Evolutionary conservation across 2,329 filamentous ascomycete species (phyloP).

Genomic region (Rosellinia necatrix): DNA sequence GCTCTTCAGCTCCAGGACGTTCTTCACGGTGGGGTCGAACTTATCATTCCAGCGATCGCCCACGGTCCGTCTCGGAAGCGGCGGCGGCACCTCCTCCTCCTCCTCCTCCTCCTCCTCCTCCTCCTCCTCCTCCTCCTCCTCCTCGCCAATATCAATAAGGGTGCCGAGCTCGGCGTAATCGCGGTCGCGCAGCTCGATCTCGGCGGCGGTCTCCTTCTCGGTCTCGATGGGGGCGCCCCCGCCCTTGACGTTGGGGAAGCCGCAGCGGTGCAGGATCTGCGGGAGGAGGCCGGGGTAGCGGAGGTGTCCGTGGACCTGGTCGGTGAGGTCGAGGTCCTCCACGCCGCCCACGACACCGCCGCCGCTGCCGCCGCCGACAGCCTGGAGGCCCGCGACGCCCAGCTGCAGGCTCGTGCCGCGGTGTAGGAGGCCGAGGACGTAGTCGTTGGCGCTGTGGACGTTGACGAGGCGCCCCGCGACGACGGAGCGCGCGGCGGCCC

Average conservation of each 20-base stretch:
- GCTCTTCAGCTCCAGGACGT: conserved; percentile 34
- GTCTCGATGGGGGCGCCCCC: conserved; percentile 53
- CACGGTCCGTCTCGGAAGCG: conserved; percentile 27
- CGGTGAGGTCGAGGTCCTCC: conserved; percentile 58
- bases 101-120: conserved; percentile 32
- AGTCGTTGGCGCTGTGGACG: conserved; percentile 85
- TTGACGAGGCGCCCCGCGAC: conserved; percentile 85
- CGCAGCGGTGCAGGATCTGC: conserved; percentile 57
- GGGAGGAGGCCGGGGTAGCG: conserved; percentile 56
- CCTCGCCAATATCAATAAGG: conserved; percentile 50
- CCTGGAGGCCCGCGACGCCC: conserved; percentile 82
- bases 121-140: not conserved
- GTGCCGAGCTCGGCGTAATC: conserved; percentile 41
- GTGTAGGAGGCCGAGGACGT: conserved; percentile 85
- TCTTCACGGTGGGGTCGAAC: conserved; percentile 36
- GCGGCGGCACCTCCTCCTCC: conserved; percentile 9
- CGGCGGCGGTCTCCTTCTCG: conserved; percentile 45
- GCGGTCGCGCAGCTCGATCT: conserved; percentile 40
- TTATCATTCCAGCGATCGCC: conserved; percentile 37
- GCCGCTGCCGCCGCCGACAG: conserved; percentile 64
- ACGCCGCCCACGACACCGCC: conserved; percentile 66
- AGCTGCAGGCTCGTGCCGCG: conserved; percentile 80
- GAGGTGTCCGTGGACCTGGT: conserved; percentile 56
- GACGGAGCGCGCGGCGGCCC: conserved; percentile 76
- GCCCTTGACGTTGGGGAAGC: conserved; percentile 53